These are phyloP conservation scores for Trichoderma citrinoviride DNA, from an alignment of 2,329 filamentous ascomycete species.

Conservation along the genomic window DNA sequence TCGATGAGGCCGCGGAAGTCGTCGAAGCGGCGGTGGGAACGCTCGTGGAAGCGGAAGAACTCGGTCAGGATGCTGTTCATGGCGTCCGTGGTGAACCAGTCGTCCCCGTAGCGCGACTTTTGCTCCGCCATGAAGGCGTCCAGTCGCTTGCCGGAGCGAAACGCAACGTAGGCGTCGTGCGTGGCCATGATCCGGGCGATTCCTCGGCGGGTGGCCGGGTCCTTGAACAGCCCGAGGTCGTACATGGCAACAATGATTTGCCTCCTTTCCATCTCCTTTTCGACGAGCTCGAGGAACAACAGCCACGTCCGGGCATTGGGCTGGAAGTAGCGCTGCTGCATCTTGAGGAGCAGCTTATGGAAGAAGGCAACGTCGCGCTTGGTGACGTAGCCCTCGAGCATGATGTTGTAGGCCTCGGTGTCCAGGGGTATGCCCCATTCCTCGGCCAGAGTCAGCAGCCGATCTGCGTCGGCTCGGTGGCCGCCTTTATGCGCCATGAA, in stretches of 20 bases:
- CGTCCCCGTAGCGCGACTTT: slow-evolving; percentile 43
- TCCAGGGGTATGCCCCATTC: slow-evolving; percentile 42
- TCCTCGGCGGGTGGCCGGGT: slow-evolving; percentile 35
- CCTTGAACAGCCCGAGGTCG: slow-evolving; percentile 42
- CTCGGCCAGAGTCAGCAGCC: slow-evolving; percentile 40
- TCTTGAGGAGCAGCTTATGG: slow-evolving; percentile 39
- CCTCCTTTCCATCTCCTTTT: slow-evolving; percentile 54
- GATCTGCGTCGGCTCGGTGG: slow-evolving; percentile 35
- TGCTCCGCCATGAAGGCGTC: slow-evolving; percentile 42
- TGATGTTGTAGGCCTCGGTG: slow-evolving; percentile 47
- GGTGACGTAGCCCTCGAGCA: slow-evolving; percentile 43
- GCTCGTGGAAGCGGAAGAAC: slow-evolving; percentile 40
- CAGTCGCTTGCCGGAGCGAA: slow-evolving; percentile 36
- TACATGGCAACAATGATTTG: slow-evolving; percentile 49
- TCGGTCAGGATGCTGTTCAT: slow-evolving; percentile 43
- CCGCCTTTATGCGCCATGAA: slow-evolving; percentile 41
- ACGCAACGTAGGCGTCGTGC: slow-evolving; percentile 43
- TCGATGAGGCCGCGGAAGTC: slow-evolving; percentile 33
- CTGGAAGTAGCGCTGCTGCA: slow-evolving; percentile 39
- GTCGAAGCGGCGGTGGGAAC: slow-evolving; percentile 25
- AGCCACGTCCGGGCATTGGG: slow-evolving; percentile 50
- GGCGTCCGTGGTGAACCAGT: slow-evolving; percentile 43
- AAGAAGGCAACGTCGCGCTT: slow-evolving; percentile 44
- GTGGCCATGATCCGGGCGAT: slow-evolving; percentile 45
- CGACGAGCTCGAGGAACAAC: slow-evolving; percentile 51